Base-by-base conservation (phyloP, 1,284 basidiomycete species). In the Mycosarcoma mackinlayi region DNA sequence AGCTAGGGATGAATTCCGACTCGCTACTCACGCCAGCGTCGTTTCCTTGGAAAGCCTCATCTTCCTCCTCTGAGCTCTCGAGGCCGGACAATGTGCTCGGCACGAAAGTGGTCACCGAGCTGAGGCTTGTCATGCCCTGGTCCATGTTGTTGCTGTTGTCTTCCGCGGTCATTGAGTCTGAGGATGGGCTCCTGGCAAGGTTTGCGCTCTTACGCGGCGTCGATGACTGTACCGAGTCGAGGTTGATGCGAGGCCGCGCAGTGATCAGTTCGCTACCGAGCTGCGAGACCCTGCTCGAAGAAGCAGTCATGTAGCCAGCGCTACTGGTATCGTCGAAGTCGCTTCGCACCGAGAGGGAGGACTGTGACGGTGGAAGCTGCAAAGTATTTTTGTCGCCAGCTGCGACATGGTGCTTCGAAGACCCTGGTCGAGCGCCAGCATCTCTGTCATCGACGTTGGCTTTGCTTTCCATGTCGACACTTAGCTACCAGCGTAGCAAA, bases 81-180 rank as follows among this genome's bases (percentile, higher is more conserved):
- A 38, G 33, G 8, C 34, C 53, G 8, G 25, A 31, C 18, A 56
- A 10, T 23, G 48, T 48, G 25, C 44, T 56, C 1, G 68, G 68
- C 7, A 71, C 58, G 23, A 71, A 71, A 3, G 68, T 62, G 9
- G 68, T 71, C 6, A 71, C 57, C 21, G 61, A 66, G 35, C 58
- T 57, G 14, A 67, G 57, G 4, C 52, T 52, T 0, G 63, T 33
- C 8, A 66, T 21, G 6, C 40, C 50, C 1, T 14, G 35, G 16
- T 42, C 40, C 10, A 40, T 40, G 7, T 50, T 35, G 28, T 48
- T 48, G 50, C 46, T 54, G 13, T 16, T 33, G 11, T 23, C 62
- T 1, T 6, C 16, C 9, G 35, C 35, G 1, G 40, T 38, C 14
- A 66, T 28, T 14, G 63, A 66, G 11, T 60, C 63, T 1, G 27